A percentile compares a stretch with the other conserved stretches of the same genome.
Conservation (phyloP, 257 asterid genomes). For the Gynochthodes officinalis region DNA sequence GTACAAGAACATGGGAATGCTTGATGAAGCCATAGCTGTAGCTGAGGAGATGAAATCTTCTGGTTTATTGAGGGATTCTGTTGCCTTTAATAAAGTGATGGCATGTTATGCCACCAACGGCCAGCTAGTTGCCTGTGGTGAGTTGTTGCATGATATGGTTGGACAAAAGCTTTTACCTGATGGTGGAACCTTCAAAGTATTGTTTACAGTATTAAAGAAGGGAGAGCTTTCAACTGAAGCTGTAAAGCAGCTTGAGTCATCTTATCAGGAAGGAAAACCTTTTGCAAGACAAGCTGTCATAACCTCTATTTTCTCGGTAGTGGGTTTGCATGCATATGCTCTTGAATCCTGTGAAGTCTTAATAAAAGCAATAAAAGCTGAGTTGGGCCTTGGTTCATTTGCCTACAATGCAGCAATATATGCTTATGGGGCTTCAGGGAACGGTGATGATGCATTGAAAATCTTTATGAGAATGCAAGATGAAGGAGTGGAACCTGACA, state of each 20-base stretch:
- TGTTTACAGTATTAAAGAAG: constrained; percentile 67
- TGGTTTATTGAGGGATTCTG: constrained; percentile 54
- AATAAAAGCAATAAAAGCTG: constrained; percentile 39
- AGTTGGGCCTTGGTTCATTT: constrained; percentile 37
- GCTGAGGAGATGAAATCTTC: constrained; percentile 73
- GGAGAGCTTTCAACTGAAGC: constrained; percentile 64
- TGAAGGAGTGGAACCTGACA: constrained; percentile 72
- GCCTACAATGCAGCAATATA: constrained; percentile 80
- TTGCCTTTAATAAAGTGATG: constrained; percentile 66
- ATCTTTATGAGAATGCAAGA: constrained; percentile 87
- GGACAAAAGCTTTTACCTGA: constrained; percentile 57
- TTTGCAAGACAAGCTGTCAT: constrained; percentile 75
- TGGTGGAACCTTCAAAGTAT: constrained; percentile 57
- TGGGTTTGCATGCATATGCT: constrained; percentile 66
- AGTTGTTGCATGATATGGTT: constrained; percentile 76
- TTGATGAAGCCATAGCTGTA: constrained; percentile 66
- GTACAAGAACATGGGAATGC: constrained; percentile 90
- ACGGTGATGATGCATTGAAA: constrained; percentile 62
- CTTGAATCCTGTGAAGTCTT: constrained; percentile 65
- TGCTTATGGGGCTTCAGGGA: constrained; percentile 62
- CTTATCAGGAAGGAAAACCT: constrained; percentile 60
- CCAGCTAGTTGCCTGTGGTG: constrained; percentile 65
- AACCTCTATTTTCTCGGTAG: constrained; percentile 56
- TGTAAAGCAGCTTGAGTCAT: constrained; percentile 54
- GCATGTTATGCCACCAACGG: constrained; percentile 74